Evolutionary conservation across 2,329 filamentous ascomycete genomes (phyloP), one percentile per base, ranked within the genome.

Genomic region (Diaporthe sp.): DNA sequence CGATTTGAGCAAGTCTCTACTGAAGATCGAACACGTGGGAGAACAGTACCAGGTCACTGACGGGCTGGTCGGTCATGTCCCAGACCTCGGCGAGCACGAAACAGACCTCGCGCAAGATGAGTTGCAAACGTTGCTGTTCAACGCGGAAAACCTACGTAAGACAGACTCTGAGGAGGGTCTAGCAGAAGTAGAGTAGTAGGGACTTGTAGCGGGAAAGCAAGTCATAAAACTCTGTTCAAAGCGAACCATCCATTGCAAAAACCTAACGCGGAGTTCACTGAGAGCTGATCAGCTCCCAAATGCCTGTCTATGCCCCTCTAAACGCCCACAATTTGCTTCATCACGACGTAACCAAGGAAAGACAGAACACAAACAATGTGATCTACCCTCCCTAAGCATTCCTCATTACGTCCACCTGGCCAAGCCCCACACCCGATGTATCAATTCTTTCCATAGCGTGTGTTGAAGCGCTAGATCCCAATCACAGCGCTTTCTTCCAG

Each of bases 91-190:
- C 25, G 79, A 67, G 1, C 76, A 76, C 3, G 85, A 85, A 73
- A 73, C 81, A 3, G 84, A 86, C 31, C 77, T 87, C 1, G 79
- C 82, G 0, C 78, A 81, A 1, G 80, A 83, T 0, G 85, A 88
- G 65, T 81, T 88, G 25, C 82, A 83, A 7, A 82, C 82, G 71
- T 80, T 89, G 10, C 77, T 90, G 44, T 89, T 89, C 74, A 86
- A 82, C 22, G 84, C 84, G 1, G 88, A 88, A 78, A 85, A 83
- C 53, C 79, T 90, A 78, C 86, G 88, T 63, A 90, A 90, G 79
- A 82, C 85, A 42, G 81, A 82, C 7, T 80, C 76, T 51, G 83
- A 83, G 13, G 85, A 80, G 31, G 79, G 75, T n/a, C 76, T 58
- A 28, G 47, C 58, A 9, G 77, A 78, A 37, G 76, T 61, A 44